phyloP scores from a whole-genome alignment of 768 basidiomycete species.

The Rhizopogon vinicolor region DNA sequence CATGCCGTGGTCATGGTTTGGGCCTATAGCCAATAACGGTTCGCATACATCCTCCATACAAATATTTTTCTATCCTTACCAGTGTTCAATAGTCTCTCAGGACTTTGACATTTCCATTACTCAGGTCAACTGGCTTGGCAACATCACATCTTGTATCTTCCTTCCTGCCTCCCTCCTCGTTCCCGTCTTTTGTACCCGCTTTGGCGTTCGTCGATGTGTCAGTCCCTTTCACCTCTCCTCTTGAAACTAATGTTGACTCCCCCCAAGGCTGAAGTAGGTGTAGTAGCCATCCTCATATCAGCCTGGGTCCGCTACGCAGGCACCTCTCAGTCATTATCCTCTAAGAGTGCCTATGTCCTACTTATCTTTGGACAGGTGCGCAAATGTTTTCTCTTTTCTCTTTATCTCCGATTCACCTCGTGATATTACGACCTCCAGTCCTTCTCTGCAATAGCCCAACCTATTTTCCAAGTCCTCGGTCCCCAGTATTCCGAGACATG shows the following conservation, averaged over 20 bases:
- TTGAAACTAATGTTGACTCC: background rate
- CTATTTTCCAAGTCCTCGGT: conserved; percentile 72
- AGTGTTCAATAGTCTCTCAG: conserved; percentile 38
- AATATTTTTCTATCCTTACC: background rate
- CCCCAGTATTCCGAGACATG: conserved; percentile 81
- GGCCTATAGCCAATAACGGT: conserved; percentile 74
- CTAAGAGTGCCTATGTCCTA: conserved; percentile 53
- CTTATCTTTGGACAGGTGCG: conserved; percentile 68
- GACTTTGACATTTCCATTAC: conserved; percentile 68
- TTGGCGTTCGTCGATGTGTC: conserved; percentile 62
- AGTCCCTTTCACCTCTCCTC: conserved; percentile 18
- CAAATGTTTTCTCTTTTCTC: background rate
- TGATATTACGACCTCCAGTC: conserved; percentile 32
- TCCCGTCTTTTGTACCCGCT: conserved; percentile 52
- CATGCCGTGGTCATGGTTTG: conserved; percentile 80
- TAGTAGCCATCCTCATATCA: conserved; percentile 48
- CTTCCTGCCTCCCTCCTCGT: conserved; percentile 57
- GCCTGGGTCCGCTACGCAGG: conserved; percentile 79
- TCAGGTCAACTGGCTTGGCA: conserved; percentile 80
- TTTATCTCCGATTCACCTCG: background rate
- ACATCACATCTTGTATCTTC: conserved; percentile 57
- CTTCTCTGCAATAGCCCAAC: conserved; percentile 60
- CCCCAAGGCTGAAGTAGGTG: conserved; percentile 57
- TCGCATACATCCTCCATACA: conserved; percentile 2
- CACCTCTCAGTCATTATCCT: conserved; percentile 49